phyloP scores from a whole-genome alignment of 2,329 filamentous ascomycete genomes.

The Scytalidium lignicola region DNA sequence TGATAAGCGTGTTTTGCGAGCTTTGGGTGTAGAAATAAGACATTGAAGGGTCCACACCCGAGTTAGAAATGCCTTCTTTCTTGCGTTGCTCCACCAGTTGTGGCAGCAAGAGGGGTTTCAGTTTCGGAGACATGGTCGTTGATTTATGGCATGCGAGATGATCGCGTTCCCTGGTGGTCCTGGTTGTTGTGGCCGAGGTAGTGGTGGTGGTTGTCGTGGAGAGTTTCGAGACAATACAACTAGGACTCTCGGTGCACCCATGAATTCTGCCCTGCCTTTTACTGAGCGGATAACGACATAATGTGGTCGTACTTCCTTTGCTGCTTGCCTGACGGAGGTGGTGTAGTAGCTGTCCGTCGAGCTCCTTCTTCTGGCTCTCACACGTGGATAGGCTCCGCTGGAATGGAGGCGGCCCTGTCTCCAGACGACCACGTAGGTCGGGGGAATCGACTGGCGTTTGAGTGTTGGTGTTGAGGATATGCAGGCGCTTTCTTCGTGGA shows the following conservation, averaged over 20 bases:
- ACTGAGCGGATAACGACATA: not conserved
- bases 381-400: conserved; percentile 25
- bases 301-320: not conserved
- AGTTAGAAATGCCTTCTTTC: conserved; percentile 30
- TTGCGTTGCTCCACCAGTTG: conserved; percentile 46
- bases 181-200: conserved; percentile 5
- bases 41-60: conserved; percentile 24
- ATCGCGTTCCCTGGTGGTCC: not conserved
- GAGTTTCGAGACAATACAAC: not conserved
- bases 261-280: not conserved
- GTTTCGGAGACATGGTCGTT: conserved; percentile 31
- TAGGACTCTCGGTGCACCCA: not conserved
- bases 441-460: conserved; percentile 9
- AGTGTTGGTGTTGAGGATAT: conserved; percentile 12
- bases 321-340: not conserved
- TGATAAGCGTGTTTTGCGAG: conserved; percentile 25
- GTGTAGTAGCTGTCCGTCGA: not conserved
- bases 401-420: conserved; percentile 13
- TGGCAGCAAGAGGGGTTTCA: conserved; percentile 49
- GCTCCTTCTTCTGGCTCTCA: conserved; percentile 12
- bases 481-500: conserved; percentile 15
- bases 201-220: conserved; percentile 2
- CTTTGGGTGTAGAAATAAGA: conserved; percentile 23
- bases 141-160: not conserved
- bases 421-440: conserved; percentile 24